A percentile compares a stretch with the other conserved stretches of the same genome.
Evolutionary conservation across 2,329 filamentous ascomycete species (phyloP).

Genomic region (Lomentospora prolificans): DNA sequence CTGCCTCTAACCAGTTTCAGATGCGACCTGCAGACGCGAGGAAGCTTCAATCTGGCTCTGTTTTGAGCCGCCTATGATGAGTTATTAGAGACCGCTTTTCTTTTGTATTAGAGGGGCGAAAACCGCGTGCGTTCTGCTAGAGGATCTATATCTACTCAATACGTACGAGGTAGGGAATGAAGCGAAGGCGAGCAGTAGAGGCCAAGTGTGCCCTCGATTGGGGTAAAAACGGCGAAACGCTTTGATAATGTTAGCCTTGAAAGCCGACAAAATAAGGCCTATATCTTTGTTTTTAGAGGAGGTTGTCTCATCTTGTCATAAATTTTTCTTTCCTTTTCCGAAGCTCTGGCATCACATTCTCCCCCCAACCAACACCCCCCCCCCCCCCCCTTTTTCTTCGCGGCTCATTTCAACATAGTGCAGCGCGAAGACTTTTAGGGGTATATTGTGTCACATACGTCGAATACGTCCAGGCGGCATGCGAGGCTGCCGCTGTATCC

Average conservation of each 20-base stretch:
- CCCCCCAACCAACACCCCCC: too few species aligned
- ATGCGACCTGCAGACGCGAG: too few species aligned
- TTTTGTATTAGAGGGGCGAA: conserved; percentile 1
- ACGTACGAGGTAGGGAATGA: not conserved
- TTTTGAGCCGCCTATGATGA: not conserved
- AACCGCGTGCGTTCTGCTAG: not conserved
- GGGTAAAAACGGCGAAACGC: not conserved
- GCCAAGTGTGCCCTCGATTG: not conserved
- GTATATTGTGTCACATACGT: too few species aligned
- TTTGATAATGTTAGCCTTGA: not conserved
- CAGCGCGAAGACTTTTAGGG: too few species aligned
- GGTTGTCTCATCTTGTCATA: not conserved
- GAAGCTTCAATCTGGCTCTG: too few species aligned
- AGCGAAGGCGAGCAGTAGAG: not conserved
- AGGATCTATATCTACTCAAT: not conserved
- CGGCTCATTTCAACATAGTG: too few species aligned
- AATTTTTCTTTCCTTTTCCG: too few species aligned
- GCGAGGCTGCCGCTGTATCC: too few species aligned
- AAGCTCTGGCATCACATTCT: too few species aligned
- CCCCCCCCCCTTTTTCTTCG: too few species aligned
- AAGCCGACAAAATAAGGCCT: not conserved
- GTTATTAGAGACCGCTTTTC: not conserved
- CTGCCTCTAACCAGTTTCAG: too few species aligned
- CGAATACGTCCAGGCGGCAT: too few species aligned
- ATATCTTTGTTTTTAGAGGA: not conserved